phyloP scores from a whole-genome alignment of 2,329 filamentous ascomycete genomes.

The Alternaria brassicicola region DNA sequence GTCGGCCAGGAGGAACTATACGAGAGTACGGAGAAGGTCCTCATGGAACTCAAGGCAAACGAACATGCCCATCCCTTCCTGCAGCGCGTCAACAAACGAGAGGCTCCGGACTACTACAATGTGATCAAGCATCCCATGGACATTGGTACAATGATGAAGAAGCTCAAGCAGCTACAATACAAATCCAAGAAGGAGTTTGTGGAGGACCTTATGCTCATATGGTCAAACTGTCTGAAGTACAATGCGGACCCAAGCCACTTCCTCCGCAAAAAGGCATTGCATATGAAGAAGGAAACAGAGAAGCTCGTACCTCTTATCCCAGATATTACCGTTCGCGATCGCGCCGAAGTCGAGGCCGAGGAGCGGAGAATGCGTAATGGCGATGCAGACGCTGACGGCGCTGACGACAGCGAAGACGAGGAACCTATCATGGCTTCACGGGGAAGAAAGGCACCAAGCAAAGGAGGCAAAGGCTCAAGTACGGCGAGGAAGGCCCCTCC shows the following conservation, averaged over 20 bases:
- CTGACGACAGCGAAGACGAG: constrained; percentile 87
- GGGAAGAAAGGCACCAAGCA: constrained; percentile 82
- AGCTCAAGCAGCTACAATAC: constrained; percentile 72
- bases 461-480: constrained; percentile 70
- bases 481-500: constrained; percentile 73
- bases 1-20: constrained; percentile 98
- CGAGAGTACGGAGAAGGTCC: constrained; percentile 93
- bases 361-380: constrained; percentile 79
- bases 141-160: constrained; percentile 97
- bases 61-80: constrained; percentile 97
- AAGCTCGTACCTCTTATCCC: constrained; percentile 95
- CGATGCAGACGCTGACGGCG: constrained; percentile 79
- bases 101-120: constrained; percentile 93
- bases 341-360: constrained; percentile 83
- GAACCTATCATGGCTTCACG: constrained; percentile 98
- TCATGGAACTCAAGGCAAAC: constrained; percentile 95
- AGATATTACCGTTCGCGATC: constrained; percentile 85
- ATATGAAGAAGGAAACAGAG: constrained; percentile 97
- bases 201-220: constrained; percentile 89
- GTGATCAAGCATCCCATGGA: constrained; percentile 98
- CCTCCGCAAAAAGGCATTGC: constrained; percentile 87
- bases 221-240: constrained; percentile 95
- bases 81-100: constrained; percentile 92
- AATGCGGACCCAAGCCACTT: constrained; percentile 89
- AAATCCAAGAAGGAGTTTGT: constrained; percentile 88